Conservation (phyloP, 306 rosid genomes). For the Cucurbita moschata region DNA sequence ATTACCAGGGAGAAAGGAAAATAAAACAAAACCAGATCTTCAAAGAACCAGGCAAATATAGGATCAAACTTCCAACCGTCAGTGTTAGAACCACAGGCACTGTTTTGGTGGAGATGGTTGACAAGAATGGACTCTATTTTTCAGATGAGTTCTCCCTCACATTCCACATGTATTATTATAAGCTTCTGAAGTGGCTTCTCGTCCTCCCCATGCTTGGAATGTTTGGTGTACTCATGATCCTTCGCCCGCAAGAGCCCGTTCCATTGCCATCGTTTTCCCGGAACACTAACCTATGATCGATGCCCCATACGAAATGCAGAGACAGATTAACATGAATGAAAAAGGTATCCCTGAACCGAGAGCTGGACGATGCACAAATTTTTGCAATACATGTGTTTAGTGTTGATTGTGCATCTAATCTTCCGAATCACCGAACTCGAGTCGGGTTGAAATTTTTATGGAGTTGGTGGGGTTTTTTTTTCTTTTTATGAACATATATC, state of each 20-base stretch:
- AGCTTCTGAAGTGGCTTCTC: conserved; percentile 86
- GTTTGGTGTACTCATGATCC: conserved; percentile 80
- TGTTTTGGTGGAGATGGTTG: conserved; percentile 95
- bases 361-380: not conserved
- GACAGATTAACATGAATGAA: not conserved
- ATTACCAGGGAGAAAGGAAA: conserved; percentile 90
- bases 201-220: conserved; percentile 93
- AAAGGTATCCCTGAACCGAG: not conserved
- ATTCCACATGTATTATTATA: conserved; percentile 92
- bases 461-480: not conserved
- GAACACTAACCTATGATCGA: conserved; percentile 42
- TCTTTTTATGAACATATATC: not conserved
- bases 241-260: conserved; percentile 77
- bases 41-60: conserved; percentile 55
- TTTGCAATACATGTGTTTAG: not conserved
- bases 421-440: not conserved
- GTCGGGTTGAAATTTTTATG: not conserved
- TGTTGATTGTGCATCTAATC: conserved; percentile 2
- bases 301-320: not conserved
- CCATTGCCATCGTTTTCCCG: conserved; percentile 93
- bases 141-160: conserved; percentile 91
- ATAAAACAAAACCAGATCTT: conserved; percentile 51
- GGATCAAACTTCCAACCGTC: conserved; percentile 78
- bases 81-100: conserved; percentile 76
- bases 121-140: conserved; percentile 80